phyloP scores from a whole-genome alignment of 2,329 filamentous ascomycete genomes.

The Tolypocladium pustulatum region DNA sequence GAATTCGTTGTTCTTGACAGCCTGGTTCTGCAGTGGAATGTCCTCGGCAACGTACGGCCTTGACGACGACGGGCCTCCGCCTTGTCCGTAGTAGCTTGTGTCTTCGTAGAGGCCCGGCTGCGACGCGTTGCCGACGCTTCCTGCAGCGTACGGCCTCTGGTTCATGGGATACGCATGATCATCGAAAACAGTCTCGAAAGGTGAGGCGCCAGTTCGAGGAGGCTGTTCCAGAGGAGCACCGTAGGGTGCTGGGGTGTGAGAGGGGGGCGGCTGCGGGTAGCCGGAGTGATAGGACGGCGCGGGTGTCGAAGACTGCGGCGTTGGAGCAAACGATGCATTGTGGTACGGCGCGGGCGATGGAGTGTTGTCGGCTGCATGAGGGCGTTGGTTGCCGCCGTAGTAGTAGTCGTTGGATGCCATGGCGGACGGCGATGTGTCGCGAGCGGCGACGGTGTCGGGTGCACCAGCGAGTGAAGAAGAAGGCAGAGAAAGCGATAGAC shows the following conservation, averaged over 20 bases:
- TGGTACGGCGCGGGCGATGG: constrained; percentile 30
- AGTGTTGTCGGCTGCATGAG: constrained; percentile 3
- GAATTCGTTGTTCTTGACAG: constrained; percentile 28
- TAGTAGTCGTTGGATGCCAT: constrained; percentile 61
- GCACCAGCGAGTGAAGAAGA: background rate
- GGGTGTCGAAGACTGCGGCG: constrained; percentile 24
- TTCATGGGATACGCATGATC: constrained; percentile 54
- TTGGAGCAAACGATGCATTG: constrained; percentile 28
- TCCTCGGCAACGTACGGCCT: constrained; percentile 35
- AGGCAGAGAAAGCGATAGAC: background rate
- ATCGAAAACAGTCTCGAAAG: constrained; percentile 58
- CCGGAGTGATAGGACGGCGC: constrained; percentile 24
- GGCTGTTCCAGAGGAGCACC: constrained; percentile 22
- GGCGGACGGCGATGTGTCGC: constrained; percentile 12
- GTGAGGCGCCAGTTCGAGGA: constrained; percentile 31
- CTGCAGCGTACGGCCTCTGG: constrained; percentile 21
- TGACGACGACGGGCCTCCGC: constrained; percentile 19
- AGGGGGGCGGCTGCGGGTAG: constrained; percentile 6
- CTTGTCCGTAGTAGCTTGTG: constrained; percentile 45
- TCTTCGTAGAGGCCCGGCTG: constrained; percentile 34
- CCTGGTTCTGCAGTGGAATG: constrained; percentile 45
- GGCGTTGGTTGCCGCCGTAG: constrained; percentile 37
- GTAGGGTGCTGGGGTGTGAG: constrained; percentile 9
- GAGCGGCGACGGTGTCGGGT: background rate
- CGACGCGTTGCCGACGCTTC: constrained; percentile 28